Evolutionary conservation across 805 yeast genomes (phyloP).

Genomic region (Priceomyces castillae): DNA sequence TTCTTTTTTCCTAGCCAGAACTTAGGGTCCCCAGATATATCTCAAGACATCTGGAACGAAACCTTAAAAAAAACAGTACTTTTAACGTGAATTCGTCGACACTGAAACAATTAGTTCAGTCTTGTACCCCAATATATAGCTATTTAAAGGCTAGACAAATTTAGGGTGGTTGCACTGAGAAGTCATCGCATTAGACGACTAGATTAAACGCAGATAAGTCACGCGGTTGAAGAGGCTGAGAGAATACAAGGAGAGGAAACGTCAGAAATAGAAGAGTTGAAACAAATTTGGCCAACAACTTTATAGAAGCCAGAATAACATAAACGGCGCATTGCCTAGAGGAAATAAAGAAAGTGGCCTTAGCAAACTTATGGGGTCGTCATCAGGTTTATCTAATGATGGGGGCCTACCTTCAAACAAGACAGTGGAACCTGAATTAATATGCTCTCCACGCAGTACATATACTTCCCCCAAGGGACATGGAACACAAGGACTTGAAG

Average conservation of each 20-base stretch:
- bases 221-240: too few relatives aligned
- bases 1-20: neutral
- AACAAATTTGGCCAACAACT: too few relatives aligned
- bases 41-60: neutral
- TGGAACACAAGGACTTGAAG: conserved; percentile 18
- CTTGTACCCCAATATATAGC: too few relatives aligned
- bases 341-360: neutral
- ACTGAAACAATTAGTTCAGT: too few relatives aligned
- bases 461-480: neutral
- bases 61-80: neutral
- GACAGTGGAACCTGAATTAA: neutral
- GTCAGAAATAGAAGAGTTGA: too few relatives aligned
- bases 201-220: too few relatives aligned
- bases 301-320: too few relatives aligned
- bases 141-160: too few relatives aligned
- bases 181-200: too few relatives aligned
- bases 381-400: neutral
- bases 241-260: too few relatives aligned
- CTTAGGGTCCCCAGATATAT: neutral
- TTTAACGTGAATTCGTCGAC: too few relatives aligned
- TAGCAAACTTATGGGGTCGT: neutral
- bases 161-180: too few relatives aligned
- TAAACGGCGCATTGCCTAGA: neutral
- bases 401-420: neutral
- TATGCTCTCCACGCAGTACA: neutral